Evolutionary conservation across 176 grass and related monocot species (phyloP), one percentile per base, ranked within the genome.

Genomic region (Aegilops tauschii): DNA sequence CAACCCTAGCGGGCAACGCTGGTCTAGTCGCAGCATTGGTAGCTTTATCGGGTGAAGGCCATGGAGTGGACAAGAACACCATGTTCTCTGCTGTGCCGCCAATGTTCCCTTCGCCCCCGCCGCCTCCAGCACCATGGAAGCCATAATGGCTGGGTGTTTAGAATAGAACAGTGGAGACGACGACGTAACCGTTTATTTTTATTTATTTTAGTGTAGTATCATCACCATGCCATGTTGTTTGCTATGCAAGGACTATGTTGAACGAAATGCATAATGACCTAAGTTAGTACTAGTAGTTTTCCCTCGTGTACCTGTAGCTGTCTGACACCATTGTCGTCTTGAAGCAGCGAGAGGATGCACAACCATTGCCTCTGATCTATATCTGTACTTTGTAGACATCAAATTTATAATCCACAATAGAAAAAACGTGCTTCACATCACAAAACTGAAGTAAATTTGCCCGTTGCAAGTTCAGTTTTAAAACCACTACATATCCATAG

Each of bases 71-170:
- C 69, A 98, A 94, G 92, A 98, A 98, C 74, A 82, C 91, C 0
- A 98, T 98, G 87, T 98, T 98, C 78, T 95, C 91, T 62, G 93
- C 93, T 4, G 93, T 97, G n/a, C 95, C 95, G 0, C 93, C 95
- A 8, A 95, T 98, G 96, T 98, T 95, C 66, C 96, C 93, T 49
- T 86, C 90, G 8, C 92, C 92, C 6, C 93, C 96, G 3, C 96
- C 96, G 3, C 96, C 96, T 16, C 93, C 93, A 1, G 91, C 92
- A 2, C 93, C 93, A 71, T 98, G 96, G 96, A 98, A 95, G 79
- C 96, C 96, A 1, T 98, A 78, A 94, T 50, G 73, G 17, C 52
- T 61, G 0, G 40, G 8, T n/a, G 5, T 52, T 77, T 45, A 44
- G 40, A 44, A 44, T 63, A 78, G 69, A 70, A 21, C 82, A 79